Base-by-base conservation (phyloP, 208 protist species). In the Leishmania amazonensis region DNA sequence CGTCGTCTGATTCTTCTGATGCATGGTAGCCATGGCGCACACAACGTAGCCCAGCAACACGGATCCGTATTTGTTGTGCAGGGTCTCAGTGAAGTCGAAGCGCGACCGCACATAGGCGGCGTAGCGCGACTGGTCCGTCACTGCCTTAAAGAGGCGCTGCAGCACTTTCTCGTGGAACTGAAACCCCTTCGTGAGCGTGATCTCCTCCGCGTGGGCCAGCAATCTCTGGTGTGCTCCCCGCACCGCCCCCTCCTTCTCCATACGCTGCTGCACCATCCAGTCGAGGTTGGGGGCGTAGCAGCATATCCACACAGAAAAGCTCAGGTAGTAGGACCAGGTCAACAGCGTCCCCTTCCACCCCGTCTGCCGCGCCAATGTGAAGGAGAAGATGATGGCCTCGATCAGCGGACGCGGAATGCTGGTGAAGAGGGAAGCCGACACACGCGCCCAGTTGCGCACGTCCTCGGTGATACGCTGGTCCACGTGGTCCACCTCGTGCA, bases 381-480 rank as follows among this genome's bases (percentile, higher is more conserved):
- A 79, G 38, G 89, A 88, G 84, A 96, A 97, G 51, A 85, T 75
- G 38, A 89, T 28, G 35, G 88, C 84, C 62, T 95, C 89, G 51
- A 90, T 76, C 58, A 95, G 60, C 6, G 91, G 88, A 17, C 88
- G 86, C 24, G 91, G 80, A n/a, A 96, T 28, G 75, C 85, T 84
- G 47, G 71, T 89, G 75, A 88, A 92, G 28, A 93, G 40, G 65
- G 38, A 24, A 17, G 88, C 68, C 19, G 87, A 62, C 42, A 81
- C 65, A 9, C n/a, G 72, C n/a, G 90, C 73, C 89, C 88, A 96
- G 42, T 74, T 58, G 54, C 78, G 73, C 42, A 95, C 88, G 65
- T 96, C 92, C 62, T 91, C 84, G 28, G 92, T 95, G 57, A 97
- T 76, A 78, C 89, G 85, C 79, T 95, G 87, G 70, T 97, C 92